Evolutionary conservation across 768 basidiomycete species (phyloP).

Genomic region (Glaciozyma martinii): DNA sequence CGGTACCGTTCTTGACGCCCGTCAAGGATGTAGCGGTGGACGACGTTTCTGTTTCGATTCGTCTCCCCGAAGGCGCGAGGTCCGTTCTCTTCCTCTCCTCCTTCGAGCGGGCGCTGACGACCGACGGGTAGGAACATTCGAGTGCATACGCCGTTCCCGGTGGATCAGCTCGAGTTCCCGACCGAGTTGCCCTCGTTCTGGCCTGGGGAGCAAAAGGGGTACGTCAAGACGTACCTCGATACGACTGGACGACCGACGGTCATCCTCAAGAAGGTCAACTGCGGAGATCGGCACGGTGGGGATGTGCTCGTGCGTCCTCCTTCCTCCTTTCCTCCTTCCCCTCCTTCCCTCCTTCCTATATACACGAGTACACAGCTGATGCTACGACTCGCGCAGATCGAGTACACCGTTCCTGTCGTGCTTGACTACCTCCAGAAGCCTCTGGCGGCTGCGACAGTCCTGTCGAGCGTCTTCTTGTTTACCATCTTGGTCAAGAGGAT

Average conservation of each 20-base stretch:
- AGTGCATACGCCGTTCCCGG: slow-evolving; percentile 66
- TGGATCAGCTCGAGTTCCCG: slow-evolving; percentile 49
- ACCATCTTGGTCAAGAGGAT: slow-evolving; percentile 48
- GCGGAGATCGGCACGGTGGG: slow-evolving; percentile 70
- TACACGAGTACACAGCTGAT: background rate
- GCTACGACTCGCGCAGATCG: slow-evolving; percentile 51
- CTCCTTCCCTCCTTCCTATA: no score
- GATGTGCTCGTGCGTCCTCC: slow-evolving; percentile 47
- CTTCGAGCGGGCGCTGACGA: background rate
- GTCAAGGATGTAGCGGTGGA: slow-evolving; percentile 72
- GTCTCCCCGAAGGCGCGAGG: slow-evolving; percentile 4
- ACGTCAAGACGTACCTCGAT: slow-evolving; percentile 77
- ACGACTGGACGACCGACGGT: slow-evolving; percentile 76
- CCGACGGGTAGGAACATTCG: slow-evolving; percentile 57
- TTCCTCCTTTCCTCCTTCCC: background rate
- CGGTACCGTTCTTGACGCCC: slow-evolving; percentile 75
- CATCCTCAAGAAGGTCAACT: slow-evolving; percentile 59
- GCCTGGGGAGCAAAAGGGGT: slow-evolving; percentile 34
- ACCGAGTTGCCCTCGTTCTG: background rate
- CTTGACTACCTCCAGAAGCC: slow-evolving; percentile 40
- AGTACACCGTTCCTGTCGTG: slow-evolving; percentile 68
- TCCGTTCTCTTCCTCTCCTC: slow-evolving; percentile 27
- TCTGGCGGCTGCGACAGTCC: slow-evolving; percentile 61
- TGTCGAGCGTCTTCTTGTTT: slow-evolving; percentile 56
- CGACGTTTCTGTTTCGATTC: slow-evolving; percentile 59